These are phyloP conservation scores for Paraphaeosphaeria sporulosa DNA, from an alignment of 2,329 filamentous ascomycete genomes.

Conservation along the genomic window DNA sequence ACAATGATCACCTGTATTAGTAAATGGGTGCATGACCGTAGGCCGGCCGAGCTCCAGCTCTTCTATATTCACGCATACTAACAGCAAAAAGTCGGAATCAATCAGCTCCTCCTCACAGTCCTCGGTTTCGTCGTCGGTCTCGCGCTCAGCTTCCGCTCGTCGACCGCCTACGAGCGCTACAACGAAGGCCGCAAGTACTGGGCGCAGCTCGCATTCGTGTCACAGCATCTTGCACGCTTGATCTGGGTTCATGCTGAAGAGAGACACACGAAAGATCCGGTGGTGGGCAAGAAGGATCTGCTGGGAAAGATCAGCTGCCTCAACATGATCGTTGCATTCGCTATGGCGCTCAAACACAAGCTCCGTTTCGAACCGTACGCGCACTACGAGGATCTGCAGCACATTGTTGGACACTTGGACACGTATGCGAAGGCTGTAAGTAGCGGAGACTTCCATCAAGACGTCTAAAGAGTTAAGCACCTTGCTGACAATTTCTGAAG, in stretches of 20 bases:
- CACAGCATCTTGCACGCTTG: slow-evolving; percentile 70
- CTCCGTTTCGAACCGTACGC: slow-evolving; percentile 85
- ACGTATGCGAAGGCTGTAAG: slow-evolving; percentile 69
- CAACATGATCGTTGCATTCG: slow-evolving; percentile 79
- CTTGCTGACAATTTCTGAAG: neutral
- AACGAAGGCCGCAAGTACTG: slow-evolving; percentile 69
- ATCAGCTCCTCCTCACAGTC: slow-evolving; percentile 74
- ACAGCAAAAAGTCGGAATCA: slow-evolving; percentile 61
- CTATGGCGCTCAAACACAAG: slow-evolving; percentile 80
- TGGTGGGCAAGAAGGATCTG: slow-evolving; percentile 68
- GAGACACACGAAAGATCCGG: slow-evolving; percentile 54
- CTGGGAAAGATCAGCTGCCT: slow-evolving; percentile 70
- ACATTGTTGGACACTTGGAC: slow-evolving; percentile 74
- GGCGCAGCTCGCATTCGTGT: slow-evolving; percentile 63
- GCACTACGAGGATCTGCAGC: slow-evolving; percentile 75
- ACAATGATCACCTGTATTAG: slow-evolving; percentile 65
- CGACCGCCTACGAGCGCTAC: slow-evolving; percentile 76
- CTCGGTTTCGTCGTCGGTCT: slow-evolving; percentile 83
- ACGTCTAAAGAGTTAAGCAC: neutral
- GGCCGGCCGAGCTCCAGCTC: neutral
- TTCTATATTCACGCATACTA: neutral
- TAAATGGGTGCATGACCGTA: slow-evolving; percentile 50
- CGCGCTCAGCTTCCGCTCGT: slow-evolving; percentile 75
- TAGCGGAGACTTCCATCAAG: neutral
- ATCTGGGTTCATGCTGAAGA: slow-evolving; percentile 83